Percentiles rank a stretch among this genome's conserved stretches.
These are phyloP conservation scores for Trifolium pratense DNA, from an alignment of 306 rosid species.

Conservation along the genomic window DNA sequence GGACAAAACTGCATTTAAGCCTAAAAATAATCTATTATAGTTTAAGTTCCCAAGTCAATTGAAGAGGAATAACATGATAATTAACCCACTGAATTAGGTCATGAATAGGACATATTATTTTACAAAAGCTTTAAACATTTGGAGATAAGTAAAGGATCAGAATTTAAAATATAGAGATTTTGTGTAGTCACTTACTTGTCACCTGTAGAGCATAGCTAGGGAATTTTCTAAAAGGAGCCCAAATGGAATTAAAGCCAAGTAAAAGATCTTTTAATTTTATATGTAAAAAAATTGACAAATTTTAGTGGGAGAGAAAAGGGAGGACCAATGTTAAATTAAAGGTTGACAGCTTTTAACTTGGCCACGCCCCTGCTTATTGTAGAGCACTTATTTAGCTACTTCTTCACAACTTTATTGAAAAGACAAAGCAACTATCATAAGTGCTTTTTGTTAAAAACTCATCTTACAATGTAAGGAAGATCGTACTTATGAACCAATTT, in stretches of 20 bases:
- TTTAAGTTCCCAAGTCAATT: conserved; percentile 9
- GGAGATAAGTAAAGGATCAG: neutral
- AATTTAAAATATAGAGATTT: conserved; percentile 3
- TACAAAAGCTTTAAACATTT: conserved; percentile 16
- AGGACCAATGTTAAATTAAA: conserved; percentile 9
- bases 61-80: neutral
- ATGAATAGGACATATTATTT: conserved; percentile 35
- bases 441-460: neutral
- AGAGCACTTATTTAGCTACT: conserved; percentile 46
- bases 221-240: neutral
- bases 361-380: conserved; percentile 10
- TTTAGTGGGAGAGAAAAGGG: conserved; percentile 18
- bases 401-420: conserved; percentile 36
- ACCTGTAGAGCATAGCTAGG: neutral
- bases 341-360: conserved; percentile 2
- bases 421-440: conserved; percentile 43
- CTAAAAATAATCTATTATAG: too few species aligned
- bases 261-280: conserved; percentile 5
- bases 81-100: conserved; percentile 32
- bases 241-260: neutral
- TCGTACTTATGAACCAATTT: too few species aligned
- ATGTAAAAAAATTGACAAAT: neutral
- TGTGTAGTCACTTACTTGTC: neutral
- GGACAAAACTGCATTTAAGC: too few species aligned
- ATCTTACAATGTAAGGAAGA: too few species aligned